Percentiles rank a stretch among this genome's conserved stretches.
Conservation (phyloP, 257 asterid genomes). For the Coffea eugenioides region DNA sequence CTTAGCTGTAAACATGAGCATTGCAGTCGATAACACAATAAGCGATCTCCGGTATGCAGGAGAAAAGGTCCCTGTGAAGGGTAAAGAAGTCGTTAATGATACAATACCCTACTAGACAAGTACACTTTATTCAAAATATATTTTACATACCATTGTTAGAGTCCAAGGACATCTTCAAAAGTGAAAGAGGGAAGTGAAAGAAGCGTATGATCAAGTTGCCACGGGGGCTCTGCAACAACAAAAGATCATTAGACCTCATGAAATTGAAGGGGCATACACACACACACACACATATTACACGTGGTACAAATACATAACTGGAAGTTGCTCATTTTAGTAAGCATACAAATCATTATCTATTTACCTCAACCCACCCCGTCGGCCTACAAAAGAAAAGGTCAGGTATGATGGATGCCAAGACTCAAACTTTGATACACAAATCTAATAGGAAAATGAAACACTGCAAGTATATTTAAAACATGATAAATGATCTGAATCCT, state of each 20-base stretch:
- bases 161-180: constrained; percentile 68
- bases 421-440: not conserved
- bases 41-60: constrained; percentile 74
- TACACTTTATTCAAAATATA: constrained; percentile 3
- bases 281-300: not conserved
- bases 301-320: no score
- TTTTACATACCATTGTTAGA: constrained; percentile 48
- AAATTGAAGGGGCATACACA: not conserved
- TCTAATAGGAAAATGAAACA: not conserved
- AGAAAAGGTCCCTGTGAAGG: constrained; percentile 55
- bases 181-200: constrained; percentile 81
- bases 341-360: not conserved
- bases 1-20: constrained; percentile 77
- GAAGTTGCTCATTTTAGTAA: not conserved
- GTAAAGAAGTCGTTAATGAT: constrained; percentile 14
- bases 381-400: not conserved
- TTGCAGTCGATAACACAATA: constrained; percentile 69
- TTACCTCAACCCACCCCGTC: not conserved
- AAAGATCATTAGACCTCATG: constrained; percentile 12
- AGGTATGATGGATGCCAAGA: no score
- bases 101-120: not conserved
- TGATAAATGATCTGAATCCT: constrained; percentile 1
- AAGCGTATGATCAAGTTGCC: constrained; percentile 52
- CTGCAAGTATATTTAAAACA: not conserved
- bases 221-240: constrained; percentile 57